Evolutionary conservation across 768 basidiomycete genomes (phyloP).

Genomic region (Neoboletus subvelutipes): DNA sequence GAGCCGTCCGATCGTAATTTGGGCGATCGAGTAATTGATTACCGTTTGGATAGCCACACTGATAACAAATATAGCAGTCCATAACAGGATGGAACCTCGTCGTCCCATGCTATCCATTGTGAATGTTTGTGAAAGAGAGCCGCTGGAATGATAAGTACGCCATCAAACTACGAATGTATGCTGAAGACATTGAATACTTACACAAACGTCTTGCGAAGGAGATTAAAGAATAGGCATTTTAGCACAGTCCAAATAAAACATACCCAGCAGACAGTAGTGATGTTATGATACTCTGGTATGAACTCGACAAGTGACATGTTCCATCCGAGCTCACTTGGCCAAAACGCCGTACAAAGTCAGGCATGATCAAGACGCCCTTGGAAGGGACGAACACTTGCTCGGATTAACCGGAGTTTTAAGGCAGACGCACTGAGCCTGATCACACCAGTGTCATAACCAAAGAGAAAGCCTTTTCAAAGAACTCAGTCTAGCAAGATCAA

Average conservation of each 20-base stretch:
- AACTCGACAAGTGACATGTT: conserved; percentile 16
- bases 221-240: background rate
- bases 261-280: conserved; percentile 18
- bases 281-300: conserved; percentile 18
- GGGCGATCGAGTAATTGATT: conserved; percentile 12
- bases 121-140: conserved; percentile 60
- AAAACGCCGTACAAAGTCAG: conserved; percentile 14
- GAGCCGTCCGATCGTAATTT: conserved; percentile 16
- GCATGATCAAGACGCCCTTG: conserved; percentile 18
- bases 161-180: background rate
- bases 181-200: background rate
- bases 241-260: background rate
- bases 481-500: conserved; percentile 3
- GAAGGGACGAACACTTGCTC: background rate
- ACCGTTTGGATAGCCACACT: conserved; percentile 16
- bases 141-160: conserved; percentile 32
- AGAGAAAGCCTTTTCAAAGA: conserved; percentile 11
- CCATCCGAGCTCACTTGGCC: conserved; percentile 8
- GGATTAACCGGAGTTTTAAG: background rate
- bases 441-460: conserved; percentile 17
- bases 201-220: conserved; percentile 11
- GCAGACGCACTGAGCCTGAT: conserved; percentile 13
- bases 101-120: conserved; percentile 19
- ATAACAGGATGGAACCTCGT: conserved; percentile 13
- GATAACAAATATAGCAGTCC: conserved; percentile 15